Evolutionary conservation across 2,329 filamentous ascomycete genomes (phyloP).

Genomic region (Clonostachys solani): DNA sequence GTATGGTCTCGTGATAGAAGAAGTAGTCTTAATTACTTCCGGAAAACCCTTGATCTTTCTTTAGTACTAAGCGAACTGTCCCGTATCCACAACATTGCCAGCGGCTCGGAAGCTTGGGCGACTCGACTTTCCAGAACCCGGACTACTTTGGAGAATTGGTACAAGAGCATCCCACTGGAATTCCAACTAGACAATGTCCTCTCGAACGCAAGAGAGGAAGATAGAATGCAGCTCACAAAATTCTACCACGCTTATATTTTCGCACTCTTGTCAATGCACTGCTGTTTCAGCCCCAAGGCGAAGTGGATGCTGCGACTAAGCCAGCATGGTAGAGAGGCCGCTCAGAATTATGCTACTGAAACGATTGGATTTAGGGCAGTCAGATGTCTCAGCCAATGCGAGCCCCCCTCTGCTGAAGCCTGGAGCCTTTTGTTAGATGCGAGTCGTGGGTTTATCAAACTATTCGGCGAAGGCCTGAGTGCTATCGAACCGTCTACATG

Average conservation of each 20-base stretch:
- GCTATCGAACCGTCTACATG: too few species aligned
- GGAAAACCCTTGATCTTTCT: slow-evolving; percentile 31
- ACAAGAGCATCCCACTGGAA: slow-evolving; percentile 21
- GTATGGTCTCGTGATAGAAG: slow-evolving; percentile 26
- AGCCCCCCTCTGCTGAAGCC: slow-evolving; percentile 13
- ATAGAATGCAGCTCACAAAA: slow-evolving; percentile 13
- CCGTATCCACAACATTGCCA: slow-evolving; percentile 24
- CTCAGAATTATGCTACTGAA: slow-evolving; percentile 10
- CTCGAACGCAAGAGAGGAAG: too few species aligned
- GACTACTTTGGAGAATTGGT: slow-evolving; percentile 30
- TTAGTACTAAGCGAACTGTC: slow-evolving; percentile 1
- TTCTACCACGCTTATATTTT: slow-evolving; percentile 31
- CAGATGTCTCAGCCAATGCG: background rate
- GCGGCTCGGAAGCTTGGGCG: slow-evolving; percentile 16
- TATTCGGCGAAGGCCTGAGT: slow-evolving; percentile 14
- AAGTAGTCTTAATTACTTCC: slow-evolving; percentile 28
- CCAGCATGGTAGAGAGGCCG: slow-evolving; percentile 14
- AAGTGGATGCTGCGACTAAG: slow-evolving; percentile 28
- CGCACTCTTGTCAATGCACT: slow-evolving; percentile 28
- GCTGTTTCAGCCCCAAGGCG: slow-evolving; percentile 28
- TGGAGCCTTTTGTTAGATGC: slow-evolving; percentile 25
- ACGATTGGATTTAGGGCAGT: background rate
- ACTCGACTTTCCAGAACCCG: slow-evolving; percentile 16
- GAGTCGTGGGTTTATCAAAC: slow-evolving; percentile 24
- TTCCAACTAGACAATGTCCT: slow-evolving; percentile 25